Percentiles rank a stretch among this genome's conserved stretches.
These are phyloP conservation scores for Didymella exigua DNA, from an alignment of 2,329 filamentous ascomycete species.

Conservation along the genomic window DNA sequence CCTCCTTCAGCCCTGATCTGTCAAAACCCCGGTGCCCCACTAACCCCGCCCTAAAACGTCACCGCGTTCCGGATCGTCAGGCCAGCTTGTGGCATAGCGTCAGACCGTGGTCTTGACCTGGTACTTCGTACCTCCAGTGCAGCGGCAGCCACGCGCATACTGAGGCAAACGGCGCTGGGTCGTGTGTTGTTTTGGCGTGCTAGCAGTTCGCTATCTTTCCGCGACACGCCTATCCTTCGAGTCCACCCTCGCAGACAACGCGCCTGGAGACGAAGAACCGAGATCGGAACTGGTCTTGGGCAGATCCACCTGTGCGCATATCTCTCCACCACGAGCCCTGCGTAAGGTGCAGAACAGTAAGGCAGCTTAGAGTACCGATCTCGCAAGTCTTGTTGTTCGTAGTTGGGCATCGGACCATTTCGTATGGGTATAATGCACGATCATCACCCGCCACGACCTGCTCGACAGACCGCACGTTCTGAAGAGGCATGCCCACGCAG, in stretches of 20 bases:
- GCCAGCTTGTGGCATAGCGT: slow-evolving; percentile 26
- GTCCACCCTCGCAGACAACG: slow-evolving; percentile 6
- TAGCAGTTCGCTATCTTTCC: slow-evolving; percentile 1
- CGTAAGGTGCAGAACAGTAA: slow-evolving; percentile 17
- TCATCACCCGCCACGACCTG: slow-evolving; percentile 28
- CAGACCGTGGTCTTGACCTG: slow-evolving; percentile 20
- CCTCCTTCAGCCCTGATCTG: slow-evolving; percentile 9
- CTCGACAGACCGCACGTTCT: slow-evolving; percentile 26
- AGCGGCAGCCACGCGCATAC: slow-evolving; percentile 17
- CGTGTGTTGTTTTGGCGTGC: slow-evolving; percentile 1
- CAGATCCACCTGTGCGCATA: slow-evolving; percentile 38
- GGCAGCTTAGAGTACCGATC: slow-evolving; percentile 13
- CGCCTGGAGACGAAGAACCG: slow-evolving; percentile 19
- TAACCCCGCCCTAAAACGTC: slow-evolving; percentile 28
- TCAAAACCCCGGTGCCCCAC: slow-evolving; percentile 13
- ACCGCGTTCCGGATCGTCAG: slow-evolving; percentile 26
- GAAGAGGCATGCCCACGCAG: slow-evolving; percentile 24
- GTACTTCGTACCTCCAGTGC: slow-evolving; percentile 29
- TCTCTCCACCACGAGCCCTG: slow-evolving; percentile 25
- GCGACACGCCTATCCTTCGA: background rate
- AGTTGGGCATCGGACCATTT: background rate
- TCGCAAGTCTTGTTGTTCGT: slow-evolving; percentile 15
- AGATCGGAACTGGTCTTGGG: slow-evolving; percentile 33
- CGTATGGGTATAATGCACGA: slow-evolving; percentile 34
- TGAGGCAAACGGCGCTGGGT: background rate